These are phyloP conservation scores for Leccinum fibrillosum DNA, from an alignment of 768 basidiomycete genomes.

Conservation along the genomic window DNA sequence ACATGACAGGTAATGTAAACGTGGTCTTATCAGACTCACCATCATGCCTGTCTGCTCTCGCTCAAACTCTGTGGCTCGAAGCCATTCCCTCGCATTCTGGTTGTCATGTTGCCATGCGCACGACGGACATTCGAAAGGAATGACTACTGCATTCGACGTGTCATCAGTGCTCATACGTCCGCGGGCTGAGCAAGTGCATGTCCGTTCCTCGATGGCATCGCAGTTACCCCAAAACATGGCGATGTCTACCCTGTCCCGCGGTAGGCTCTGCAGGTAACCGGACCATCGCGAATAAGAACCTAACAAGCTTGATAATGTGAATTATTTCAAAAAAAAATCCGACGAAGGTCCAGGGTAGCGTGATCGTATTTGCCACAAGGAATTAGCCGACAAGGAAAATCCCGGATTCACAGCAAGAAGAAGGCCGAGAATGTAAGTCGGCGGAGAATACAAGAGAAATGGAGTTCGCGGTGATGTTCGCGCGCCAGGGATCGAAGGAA, in stretches of 20 bases:
- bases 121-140: constrained; percentile 10
- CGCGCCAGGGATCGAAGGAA: constrained; percentile 13
- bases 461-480: constrained; percentile 20
- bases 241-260: constrained; percentile 48
- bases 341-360: constrained; percentile 1
- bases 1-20: constrained; percentile 5
- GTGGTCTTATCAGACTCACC: constrained; percentile 23
- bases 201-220: constrained; percentile 16
- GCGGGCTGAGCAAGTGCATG: constrained; percentile 18
- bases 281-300: constrained; percentile 55
- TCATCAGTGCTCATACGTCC: constrained; percentile 10
- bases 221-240: constrained; percentile 57
- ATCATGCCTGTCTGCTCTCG: constrained; percentile 22
- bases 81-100: constrained; percentile 32
- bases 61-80: constrained; percentile 31
- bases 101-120: constrained; percentile 27
- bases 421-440: constrained; percentile 6
- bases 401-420: constrained; percentile 24
- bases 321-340: constrained; percentile 4
- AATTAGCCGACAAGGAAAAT: constrained; percentile 19
- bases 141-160: constrained; percentile 1
- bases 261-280: constrained; percentile 65
- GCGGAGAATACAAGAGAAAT: constrained; percentile 15
- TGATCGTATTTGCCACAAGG: constrained; percentile 8
- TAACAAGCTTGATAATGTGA: constrained; percentile 39